phyloP scores from a whole-genome alignment of 169 alveolate genomes.

The Sarcocystis neurona region DNA sequence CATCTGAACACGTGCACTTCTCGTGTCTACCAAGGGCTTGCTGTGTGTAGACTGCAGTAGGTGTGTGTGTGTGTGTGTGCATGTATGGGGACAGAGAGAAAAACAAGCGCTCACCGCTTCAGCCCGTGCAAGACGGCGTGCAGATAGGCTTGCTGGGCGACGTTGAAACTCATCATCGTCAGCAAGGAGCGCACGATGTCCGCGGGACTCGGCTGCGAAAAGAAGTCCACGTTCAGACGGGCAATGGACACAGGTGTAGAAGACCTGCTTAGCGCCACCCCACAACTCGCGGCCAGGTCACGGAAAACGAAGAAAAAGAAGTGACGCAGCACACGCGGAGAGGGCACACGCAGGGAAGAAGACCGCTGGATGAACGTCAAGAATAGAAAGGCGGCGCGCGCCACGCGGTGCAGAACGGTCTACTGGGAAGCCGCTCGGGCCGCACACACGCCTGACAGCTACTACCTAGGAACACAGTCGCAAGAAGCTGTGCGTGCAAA shows the following conservation, averaged over 20 bases:
- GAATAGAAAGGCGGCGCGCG: too few species aligned
- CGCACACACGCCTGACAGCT: too few species aligned
- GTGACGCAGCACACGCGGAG: not conserved
- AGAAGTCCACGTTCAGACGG: not conserved
- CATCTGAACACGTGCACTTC: too few species aligned
- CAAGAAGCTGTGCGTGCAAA: too few species aligned
- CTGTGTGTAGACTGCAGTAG: too few species aligned
- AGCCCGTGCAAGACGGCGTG: slow-evolving; percentile 54
- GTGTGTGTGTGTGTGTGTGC: not conserved
- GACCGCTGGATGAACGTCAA: too few species aligned
- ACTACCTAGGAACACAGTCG: too few species aligned
- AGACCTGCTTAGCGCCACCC: not conserved
- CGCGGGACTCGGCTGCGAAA: slow-evolving; percentile 41
- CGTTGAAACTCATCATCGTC: slow-evolving; percentile 64
- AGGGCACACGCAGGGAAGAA: too few species aligned
- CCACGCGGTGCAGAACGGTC: too few species aligned
- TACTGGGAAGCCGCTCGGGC: too few species aligned
- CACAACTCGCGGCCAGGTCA: not conserved
- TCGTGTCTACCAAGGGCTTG: too few species aligned
- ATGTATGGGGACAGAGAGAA: not conserved
- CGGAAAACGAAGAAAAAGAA: too few species aligned
- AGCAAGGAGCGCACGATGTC: slow-evolving; percentile 54
- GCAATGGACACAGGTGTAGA: not conserved
- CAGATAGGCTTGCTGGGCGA: slow-evolving; percentile 65
- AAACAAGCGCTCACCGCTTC: not conserved